Percentiles rank a stretch among this genome's conserved stretches.
These are phyloP conservation scores for Leptographium wingfieldii DNA, from an alignment of 2,329 filamentous ascomycete species.

Conservation along the genomic window DNA sequence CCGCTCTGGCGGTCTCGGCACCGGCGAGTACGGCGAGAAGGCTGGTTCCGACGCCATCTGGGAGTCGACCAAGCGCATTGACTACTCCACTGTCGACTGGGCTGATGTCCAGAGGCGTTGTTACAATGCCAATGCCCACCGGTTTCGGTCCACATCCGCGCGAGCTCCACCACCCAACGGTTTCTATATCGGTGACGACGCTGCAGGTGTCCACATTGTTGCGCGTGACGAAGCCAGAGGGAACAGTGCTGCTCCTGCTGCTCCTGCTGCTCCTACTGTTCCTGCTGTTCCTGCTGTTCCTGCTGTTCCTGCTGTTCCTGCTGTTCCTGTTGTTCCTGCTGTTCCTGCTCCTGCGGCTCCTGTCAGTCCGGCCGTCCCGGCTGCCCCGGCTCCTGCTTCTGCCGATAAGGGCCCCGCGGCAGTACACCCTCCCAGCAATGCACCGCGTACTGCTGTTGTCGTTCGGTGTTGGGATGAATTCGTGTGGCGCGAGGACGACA, in stretches of 20 bases:
- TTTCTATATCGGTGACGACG: conserved; percentile 33
- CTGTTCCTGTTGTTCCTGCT: neutral
- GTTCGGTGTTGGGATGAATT: conserved; percentile 76
- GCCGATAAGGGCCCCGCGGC: neutral
- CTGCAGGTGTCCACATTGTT: neutral
- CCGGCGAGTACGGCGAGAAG: conserved; percentile 72
- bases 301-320: neutral
- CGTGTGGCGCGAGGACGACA: conserved; percentile 64
- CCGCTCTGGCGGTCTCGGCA: conserved; percentile 66
- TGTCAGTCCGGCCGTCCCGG: neutral
- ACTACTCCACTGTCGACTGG: conserved; percentile 70
- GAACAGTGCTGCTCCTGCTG: neutral
- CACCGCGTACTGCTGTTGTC: conserved; percentile 61
- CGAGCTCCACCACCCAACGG: conserved; percentile 31
- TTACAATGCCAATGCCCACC: conserved; percentile 53
- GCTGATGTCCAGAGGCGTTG: conserved; percentile 65
- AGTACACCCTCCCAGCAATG: conserved; percentile 7
- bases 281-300: neutral
- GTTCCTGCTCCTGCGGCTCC: neutral
- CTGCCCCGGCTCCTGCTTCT: neutral
- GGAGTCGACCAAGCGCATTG: conserved; percentile 56
- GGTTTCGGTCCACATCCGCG: conserved; percentile 44
- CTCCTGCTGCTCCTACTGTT: neutral
- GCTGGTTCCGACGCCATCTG: conserved; percentile 74
- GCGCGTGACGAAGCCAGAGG: neutral